phyloP scores from a whole-genome alignment of 805 yeast species.

The Ogataea sp. region DNA sequence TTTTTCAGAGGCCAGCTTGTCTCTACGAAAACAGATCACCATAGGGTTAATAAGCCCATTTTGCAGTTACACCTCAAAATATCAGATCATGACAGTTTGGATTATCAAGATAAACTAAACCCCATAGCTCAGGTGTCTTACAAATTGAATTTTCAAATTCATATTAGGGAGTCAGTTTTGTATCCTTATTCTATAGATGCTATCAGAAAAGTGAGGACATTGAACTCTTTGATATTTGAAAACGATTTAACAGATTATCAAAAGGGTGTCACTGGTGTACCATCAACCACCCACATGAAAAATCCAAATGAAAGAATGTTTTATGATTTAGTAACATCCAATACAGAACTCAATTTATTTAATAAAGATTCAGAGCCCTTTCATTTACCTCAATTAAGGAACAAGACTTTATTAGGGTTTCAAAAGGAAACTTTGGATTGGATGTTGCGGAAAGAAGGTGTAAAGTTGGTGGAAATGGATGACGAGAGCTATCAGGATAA shows the following conservation, averaged over 20 bases:
- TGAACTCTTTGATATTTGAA: conserved; percentile 7
- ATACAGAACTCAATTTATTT: conserved; percentile 25
- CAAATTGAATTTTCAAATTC: conserved; percentile 2
- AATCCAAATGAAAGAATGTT: conserved; percentile 25
- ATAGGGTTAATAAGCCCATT: not conserved
- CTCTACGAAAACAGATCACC: not conserved
- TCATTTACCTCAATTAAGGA: conserved; percentile 9
- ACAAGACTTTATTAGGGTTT: conserved; percentile 27
- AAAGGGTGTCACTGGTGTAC: not conserved
- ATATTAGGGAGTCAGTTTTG: conserved; percentile 12
- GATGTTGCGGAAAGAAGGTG: conserved; percentile 47
- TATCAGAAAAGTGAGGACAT: conserved; percentile 9
- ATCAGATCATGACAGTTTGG: not conserved
- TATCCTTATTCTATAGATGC: conserved; percentile 10
- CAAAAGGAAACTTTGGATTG: conserved; percentile 50
- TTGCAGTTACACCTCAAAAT: not conserved
- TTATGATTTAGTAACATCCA: conserved; percentile 40
- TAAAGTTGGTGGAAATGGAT: conserved; percentile 21
- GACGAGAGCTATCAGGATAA: too few relatives aligned
- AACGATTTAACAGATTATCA: conserved; percentile 17
- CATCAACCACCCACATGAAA: not conserved
- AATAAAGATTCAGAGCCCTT: conserved; percentile 4
- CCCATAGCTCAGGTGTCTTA: not conserved
- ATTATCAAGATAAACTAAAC: too few relatives aligned
- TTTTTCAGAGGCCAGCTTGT: not conserved